Evolutionary conservation across 106 monocot species (phyloP), one percentile per base, ranked within the genome.

Genomic region (Dendrobium catenatum): DNA sequence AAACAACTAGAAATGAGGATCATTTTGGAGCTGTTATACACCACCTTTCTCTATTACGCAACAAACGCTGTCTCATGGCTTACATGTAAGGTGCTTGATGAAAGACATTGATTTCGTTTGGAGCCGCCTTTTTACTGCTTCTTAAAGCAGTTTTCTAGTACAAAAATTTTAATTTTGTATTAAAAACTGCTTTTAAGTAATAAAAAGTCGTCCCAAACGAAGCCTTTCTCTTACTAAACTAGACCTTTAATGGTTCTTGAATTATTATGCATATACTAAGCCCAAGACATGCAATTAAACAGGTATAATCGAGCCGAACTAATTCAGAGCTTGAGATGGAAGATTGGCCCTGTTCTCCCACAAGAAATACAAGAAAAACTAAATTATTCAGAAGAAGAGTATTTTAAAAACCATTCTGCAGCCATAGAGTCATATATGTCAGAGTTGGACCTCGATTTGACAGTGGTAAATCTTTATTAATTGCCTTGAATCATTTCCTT

Each of bases 21-120:
- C 88, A 95, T 79, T 98, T 87, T 83, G 94, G 97, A 68, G 94
- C 97, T 64, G 92, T 89, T 40, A 87, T 95, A 68, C 97, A 94
- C 48, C 92, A 94, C 80, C 90, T 94, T 75, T 94, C 97, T 74
- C 83, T 98, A 66, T 68, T 84, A 42, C 92, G 93, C 68, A 94
- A 98, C 78, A 98, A 98, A 78, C 92, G 94, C 27, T 93, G 94
- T 58, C 94, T 94, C 81, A 98, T 93, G 97, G 91, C 92, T 40
- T 98, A 94, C 87, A 85, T 94, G 97, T 94, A 92, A 76, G 76
- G 49, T 24, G 11, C 49, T 43, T 1, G 9, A 29, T 27, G 13
- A 10, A 76, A 4, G 11, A 8, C 31, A 31, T 31, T 1, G 31
- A 31, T 31, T 31, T 31, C 31, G 1, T 31, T 31, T 31, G 31